Evolutionary conservation across 176 grass and related monocot genomes (phyloP), one percentile per base, ranked within the genome.

Genomic region (Lolium perenne): DNA sequence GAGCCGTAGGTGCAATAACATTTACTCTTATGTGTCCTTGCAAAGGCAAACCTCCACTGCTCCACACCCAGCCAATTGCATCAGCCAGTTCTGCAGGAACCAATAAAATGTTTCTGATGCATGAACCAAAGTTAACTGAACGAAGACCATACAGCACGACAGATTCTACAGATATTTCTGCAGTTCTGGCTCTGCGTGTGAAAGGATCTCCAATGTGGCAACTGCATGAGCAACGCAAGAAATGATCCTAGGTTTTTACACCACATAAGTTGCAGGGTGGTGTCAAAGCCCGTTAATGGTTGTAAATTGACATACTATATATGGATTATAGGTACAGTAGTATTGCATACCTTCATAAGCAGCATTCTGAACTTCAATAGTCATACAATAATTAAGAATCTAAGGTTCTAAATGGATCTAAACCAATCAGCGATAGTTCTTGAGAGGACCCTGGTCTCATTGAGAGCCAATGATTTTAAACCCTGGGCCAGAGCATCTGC

Each of bases 401-500:
- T 5, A 83, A 46, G 72, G 74, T 79, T 76, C 73, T 72, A 76
- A 13, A 99, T 74, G 14, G 82, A 86, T 53, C 77, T 87, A 61
- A 99, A 92, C 94, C 91, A 97, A 80, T 99, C 90, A 57, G 88
- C 66, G 62, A 97, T 88, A 48, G 87, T 96, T 89, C 92, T 94
- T 22, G 94, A 92, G 17, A 96, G 97, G 73, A 90, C 77, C 84
- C 89, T 96, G 20, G 87, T 96, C 84, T 99, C 94, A 32, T 87
- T 96, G 16, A 99, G 92, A 76, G 90, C 93, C 13, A 96, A 83
- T 10, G 94, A 96, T 88, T 99, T 97, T 77, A 99, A 91, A 70
- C 94, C 89, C 76, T 99, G 92, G 1, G 92, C 94, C 64, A 99
- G 76, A 81, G 97, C 97, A 89, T 96, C 97, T 63, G 90, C 94